These are phyloP conservation scores for Quercus parvula DNA, from an alignment of 306 rosid genomes.

Conservation along the genomic window DNA sequence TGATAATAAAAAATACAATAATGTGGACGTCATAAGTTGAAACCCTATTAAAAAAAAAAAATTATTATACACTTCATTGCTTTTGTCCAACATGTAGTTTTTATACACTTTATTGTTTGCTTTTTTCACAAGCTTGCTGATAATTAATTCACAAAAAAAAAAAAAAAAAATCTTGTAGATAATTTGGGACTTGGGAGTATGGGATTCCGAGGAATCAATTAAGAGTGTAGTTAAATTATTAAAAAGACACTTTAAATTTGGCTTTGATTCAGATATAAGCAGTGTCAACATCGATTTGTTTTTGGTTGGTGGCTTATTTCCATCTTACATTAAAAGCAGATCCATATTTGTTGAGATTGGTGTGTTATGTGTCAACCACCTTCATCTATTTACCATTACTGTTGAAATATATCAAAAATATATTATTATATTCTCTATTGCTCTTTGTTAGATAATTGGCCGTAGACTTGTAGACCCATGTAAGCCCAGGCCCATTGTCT, in stretches of 20 bases:
- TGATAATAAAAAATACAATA: too few species aligned
- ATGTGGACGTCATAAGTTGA: accelerated
- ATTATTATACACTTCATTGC: too few species aligned
- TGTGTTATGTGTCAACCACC: constrained; percentile 20
- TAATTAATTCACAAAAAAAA: neutral
- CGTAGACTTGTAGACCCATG: too few species aligned
- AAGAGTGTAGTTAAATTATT: neutral
- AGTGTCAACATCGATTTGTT: constrained; percentile 25
- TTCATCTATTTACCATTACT: neutral
- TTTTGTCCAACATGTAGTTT: neutral
- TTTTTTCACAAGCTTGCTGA: neutral
- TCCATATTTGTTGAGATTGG: neutral
- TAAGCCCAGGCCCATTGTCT: too few species aligned
- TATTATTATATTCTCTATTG: too few species aligned
- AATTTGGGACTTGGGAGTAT: too few species aligned
- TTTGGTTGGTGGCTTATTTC: constrained; percentile 20
- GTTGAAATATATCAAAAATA: neutral
- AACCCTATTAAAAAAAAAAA: neutral
- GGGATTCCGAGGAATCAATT: too few species aligned
- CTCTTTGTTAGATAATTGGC: too few species aligned
- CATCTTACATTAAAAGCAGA: neutral
- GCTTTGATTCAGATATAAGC: constrained; percentile 24
- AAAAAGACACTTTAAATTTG: neutral
- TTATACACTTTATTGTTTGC: neutral
- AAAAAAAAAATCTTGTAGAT: too few species aligned